These are phyloP conservation scores for Calonectria multiphialidica DNA, from an alignment of 2,329 filamentous ascomycete genomes.

Conservation along the genomic window DNA sequence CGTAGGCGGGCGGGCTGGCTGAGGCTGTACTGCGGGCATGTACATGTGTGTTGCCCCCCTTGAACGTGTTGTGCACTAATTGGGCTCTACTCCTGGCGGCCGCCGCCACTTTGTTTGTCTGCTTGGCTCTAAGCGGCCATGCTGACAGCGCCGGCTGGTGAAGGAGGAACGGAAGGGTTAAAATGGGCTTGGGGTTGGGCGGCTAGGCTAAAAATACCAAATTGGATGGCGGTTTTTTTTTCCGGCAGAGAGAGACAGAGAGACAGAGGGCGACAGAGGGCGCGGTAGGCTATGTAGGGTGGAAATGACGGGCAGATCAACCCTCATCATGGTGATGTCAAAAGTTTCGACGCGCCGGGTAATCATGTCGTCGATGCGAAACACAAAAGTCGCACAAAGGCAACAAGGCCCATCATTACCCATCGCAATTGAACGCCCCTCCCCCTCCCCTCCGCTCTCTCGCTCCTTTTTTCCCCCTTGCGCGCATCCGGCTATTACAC, in stretches of 20 bases:
- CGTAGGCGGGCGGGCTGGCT: too few species aligned
- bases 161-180: not conserved
- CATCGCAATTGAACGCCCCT: not conserved
- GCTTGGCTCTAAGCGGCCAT: not conserved
- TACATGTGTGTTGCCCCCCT: too few species aligned
- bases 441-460: not conserved
- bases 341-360: not conserved
- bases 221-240: too few species aligned
- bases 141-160: not conserved
- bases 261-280: too few species aligned
- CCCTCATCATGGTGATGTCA: not conserved
- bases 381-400: not conserved
- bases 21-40: not conserved
- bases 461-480: not conserved
- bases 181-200: not conserved
- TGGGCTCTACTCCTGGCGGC: not conserved
- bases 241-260: too few species aligned
- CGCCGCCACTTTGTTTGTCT: too few species aligned
- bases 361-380: not conserved
- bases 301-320: not conserved
- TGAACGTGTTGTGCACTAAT: not conserved
- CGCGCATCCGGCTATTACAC: not conserved
- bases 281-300: too few species aligned
- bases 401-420: not conserved
- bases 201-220: not conserved